These are phyloP conservation scores for Verticillium nubilum DNA, from an alignment of 2,329 filamentous ascomycete genomes.

Conservation along the genomic window DNA sequence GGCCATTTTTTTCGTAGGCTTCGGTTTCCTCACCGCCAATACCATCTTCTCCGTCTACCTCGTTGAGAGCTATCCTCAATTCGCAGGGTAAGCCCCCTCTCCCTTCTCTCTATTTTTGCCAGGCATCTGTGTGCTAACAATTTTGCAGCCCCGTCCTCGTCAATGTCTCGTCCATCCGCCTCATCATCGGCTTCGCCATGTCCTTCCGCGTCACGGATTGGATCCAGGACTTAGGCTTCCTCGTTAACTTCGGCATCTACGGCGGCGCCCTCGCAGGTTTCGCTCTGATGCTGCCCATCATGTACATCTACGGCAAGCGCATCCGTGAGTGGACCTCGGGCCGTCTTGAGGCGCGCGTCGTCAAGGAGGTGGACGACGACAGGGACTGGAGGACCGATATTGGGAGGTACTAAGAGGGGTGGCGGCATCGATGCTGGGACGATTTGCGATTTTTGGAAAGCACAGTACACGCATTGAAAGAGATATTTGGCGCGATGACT, in stretches of 20 bases:
- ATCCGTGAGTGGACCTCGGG: conserved; percentile 13
- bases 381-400: conserved; percentile 10
- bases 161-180: conserved; percentile 24
- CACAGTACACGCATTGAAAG: neutral
- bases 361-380: conserved; percentile 11
- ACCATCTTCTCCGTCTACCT: conserved; percentile 24
- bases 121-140: neutral
- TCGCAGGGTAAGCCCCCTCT: conserved; percentile 8
- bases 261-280: conserved; percentile 24
- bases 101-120: neutral
- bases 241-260: conserved; percentile 24
- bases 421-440: neutral
- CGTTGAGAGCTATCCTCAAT: conserved; percentile 26
- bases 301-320: conserved; percentile 18
- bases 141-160: conserved; percentile 23
- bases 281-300: conserved; percentile 21
- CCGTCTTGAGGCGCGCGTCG: conserved; percentile 8
- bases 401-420: neutral
- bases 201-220: conserved; percentile 21
- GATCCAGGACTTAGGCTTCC: conserved; percentile 20
- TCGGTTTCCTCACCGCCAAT: conserved; percentile 21
- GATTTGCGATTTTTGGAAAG: neutral
- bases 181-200: conserved; percentile 24
- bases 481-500: too few species aligned
- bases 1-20: conserved; percentile 21